Conservation (phyloP, 2,329 filamentous ascomycete genomes). For the Paraconiothyrium brasiliense region DNA sequence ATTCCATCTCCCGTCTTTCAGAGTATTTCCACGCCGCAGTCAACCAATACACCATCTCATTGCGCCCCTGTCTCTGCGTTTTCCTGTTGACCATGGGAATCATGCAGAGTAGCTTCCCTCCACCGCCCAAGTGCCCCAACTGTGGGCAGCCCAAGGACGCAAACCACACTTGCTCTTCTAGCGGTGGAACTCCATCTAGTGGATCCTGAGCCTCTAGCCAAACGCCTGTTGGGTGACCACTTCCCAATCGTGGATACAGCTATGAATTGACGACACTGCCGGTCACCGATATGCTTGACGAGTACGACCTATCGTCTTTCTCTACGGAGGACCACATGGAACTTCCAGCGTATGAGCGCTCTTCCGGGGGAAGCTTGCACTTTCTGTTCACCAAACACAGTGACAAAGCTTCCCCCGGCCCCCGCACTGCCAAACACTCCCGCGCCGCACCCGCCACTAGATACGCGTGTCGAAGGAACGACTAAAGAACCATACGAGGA, state of each 20-base stretch:
- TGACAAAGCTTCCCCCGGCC: constrained; percentile 5
- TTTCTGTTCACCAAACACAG: not conserved
- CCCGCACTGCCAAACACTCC: not conserved
- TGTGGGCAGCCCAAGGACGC: constrained; percentile 24
- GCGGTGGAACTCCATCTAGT: constrained; percentile 22
- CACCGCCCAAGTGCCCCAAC: constrained; percentile 30
- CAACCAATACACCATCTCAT: not conserved
- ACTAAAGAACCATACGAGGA: constrained; percentile 2
- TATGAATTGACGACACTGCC: not conserved
- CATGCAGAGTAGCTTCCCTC: constrained; percentile 32
- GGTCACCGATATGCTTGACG: not conserved
- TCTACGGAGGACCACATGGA: not conserved
- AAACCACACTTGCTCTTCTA: constrained; percentile 26
- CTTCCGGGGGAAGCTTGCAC: not conserved
- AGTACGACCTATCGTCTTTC: not conserved
- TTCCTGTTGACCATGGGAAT: constrained; percentile 25
- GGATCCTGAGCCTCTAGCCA: constrained; percentile 15
- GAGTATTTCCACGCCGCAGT: not conserved
- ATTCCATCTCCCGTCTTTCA: not conserved
- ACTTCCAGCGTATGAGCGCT: not conserved
- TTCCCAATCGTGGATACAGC: not conserved
- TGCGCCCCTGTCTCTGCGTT: not conserved
- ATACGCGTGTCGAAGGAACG: constrained; percentile 7
- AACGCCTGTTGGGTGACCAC: not conserved
- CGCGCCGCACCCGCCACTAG: constrained; percentile 4